Base-by-base conservation (phyloP, 805 yeast species). In the Candida sithepensis region DNA sequence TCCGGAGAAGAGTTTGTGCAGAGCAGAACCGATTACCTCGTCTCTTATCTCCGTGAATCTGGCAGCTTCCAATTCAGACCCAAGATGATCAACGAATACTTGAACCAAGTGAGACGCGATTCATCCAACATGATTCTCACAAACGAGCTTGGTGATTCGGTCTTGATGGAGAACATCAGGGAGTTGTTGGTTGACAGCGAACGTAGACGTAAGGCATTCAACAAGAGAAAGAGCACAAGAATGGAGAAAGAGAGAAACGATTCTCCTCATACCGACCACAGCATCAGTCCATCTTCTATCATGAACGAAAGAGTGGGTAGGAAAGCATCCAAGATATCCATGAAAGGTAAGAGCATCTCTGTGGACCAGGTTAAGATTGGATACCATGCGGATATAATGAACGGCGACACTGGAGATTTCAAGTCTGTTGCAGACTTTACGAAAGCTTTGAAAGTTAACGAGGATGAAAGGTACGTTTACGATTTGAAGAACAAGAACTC, bases 1-100 rank as follows among this genome's bases (percentile, higher is more conserved):
- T 39, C 45, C 3, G 51, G 54, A 3, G 56, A 54, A 18, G 54
- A 50, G 7, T 51, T 50, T 18, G 45, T 63, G 12, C 46, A 49
- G 16, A 51, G 60, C 4, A 52, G 67, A 34, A 54, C 67, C 4
- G 65, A 62, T 18, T 64, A 51, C 34, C 42, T 64, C 20, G 49
- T 62, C 7, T 48, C 53, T 8, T 63, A 51, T 40, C 32, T 62
- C 6, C 42, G 47, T 8, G 50, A 47, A n/a, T 43, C 43, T 2
- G 49, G 51, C 10, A 58, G 58, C 3, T 48, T 51, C 36, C 51
- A 49, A 26, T 43, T 55, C 20, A 55, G 60, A 44, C 55, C 65
- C 9, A 64, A 57, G 47, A 43, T 52, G 23, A 45, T 64, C 8
- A 61, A 56, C 40, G 66, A 60, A 23, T 55, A 53, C 24, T 48